Conservation (phyloP, 495 filamentous ascomycete genomes). For the Halenospora varia region DNA sequence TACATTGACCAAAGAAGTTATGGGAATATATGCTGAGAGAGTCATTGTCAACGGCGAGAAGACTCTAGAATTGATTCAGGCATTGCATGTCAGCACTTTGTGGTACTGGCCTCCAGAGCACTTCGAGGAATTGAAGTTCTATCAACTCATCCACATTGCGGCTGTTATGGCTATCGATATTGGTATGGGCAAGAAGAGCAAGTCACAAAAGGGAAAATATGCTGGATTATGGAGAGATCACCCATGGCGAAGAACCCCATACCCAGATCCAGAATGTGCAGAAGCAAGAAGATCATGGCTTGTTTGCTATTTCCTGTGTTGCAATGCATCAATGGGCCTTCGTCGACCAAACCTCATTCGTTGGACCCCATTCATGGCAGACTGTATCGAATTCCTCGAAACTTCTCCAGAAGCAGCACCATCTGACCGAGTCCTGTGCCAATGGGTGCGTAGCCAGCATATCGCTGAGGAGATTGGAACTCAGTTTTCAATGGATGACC, state of each 20-base stretch:
- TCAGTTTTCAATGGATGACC: constrained; percentile 75
- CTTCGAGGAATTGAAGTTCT: constrained; percentile 86
- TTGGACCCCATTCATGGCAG: constrained; percentile 81
- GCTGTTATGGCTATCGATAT: constrained; percentile 85
- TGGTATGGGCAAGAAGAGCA: constrained; percentile 61
- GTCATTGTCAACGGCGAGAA: constrained; percentile 77
- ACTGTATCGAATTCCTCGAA: constrained; percentile 73
- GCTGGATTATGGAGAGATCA: constrained; percentile 40
- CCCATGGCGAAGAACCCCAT: constrained; percentile 42
- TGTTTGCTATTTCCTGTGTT: constrained; percentile 72
- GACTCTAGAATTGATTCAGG: constrained; percentile 80
- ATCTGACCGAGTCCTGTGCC: constrained; percentile 68
- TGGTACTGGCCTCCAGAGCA: constrained; percentile 86
- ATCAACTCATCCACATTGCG: constrained; percentile 80
- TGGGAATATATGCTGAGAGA: constrained; percentile 67
- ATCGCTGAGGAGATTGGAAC: constrained; percentile 78
- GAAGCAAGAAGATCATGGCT: constrained; percentile 79
- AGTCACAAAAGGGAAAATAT: constrained; percentile 30
- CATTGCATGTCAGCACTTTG: constrained; percentile 62
- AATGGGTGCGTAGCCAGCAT: constrained; percentile 71
- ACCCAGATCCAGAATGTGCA: constrained; percentile 57
- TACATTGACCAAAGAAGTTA: constrained; percentile 63
- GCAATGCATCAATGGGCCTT: constrained; percentile 71
- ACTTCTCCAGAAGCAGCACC: constrained; percentile 64
- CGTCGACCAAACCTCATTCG: constrained; percentile 77